A percentile compares a stretch with the other conserved stretches of the same genome.
Evolutionary conservation across 2,329 filamentous ascomycete species (phyloP).

Genomic region (Periconia sp.): DNA sequence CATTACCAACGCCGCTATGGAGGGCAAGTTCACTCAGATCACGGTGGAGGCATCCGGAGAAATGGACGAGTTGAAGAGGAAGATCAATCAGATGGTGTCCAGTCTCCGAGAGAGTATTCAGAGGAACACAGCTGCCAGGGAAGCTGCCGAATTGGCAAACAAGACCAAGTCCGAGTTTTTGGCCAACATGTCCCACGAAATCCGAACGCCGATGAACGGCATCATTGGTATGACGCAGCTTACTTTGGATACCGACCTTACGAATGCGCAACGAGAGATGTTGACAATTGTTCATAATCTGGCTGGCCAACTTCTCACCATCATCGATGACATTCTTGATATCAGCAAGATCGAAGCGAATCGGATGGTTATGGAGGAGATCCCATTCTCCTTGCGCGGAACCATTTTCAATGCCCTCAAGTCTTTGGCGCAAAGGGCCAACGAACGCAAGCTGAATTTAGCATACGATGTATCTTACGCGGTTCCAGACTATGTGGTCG

Average conservation of each 20-base stretch:
- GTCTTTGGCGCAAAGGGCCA: constrained; percentile 93
- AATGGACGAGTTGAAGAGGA: constrained; percentile 98
- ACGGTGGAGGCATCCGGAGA: constrained; percentile 97
- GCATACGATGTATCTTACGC: constrained; percentile 92
- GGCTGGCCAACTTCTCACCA: constrained; percentile 92
- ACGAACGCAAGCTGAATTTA: constrained; percentile 90
- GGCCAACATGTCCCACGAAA: constrained; percentile 99
- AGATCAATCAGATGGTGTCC: constrained; percentile 99
- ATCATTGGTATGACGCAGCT: constrained; percentile 98
- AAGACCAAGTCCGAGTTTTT: constrained; percentile 98
- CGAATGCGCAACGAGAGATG: constrained; percentile 96
- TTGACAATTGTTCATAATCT: constrained; percentile 96
- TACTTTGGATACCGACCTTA: constrained; percentile 89
- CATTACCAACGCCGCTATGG: constrained; percentile 96
- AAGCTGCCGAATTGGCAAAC: constrained; percentile 94
- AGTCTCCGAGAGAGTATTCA: constrained; percentile 95
- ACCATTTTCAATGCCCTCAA: constrained; percentile 98
- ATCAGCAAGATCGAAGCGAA: constrained; percentile 85
- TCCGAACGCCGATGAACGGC: constrained; percentile 95
- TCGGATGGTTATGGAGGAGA: constrained; percentile 97
- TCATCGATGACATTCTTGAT: constrained; percentile 80
- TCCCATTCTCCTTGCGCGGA: constrained; percentile 89
- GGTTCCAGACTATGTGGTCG: constrained; percentile 92
- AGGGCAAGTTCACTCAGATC: constrained; percentile 95
- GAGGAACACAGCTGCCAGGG: constrained; percentile 90